Base-by-base conservation (phyloP, 2,329 filamentous ascomycete genomes). In the Xylariales sp. region DNA sequence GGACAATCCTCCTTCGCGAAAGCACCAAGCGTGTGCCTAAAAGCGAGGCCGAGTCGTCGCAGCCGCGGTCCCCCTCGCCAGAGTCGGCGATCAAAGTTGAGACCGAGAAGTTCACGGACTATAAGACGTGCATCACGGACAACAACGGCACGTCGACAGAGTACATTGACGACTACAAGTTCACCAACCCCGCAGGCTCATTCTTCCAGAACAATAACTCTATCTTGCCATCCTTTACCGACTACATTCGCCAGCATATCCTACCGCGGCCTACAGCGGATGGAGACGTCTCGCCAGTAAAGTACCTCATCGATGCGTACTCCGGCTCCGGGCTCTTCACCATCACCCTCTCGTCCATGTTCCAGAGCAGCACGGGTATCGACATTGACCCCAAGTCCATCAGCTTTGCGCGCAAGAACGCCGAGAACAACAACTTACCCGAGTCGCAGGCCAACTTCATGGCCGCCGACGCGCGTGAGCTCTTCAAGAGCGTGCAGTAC, bases 191-290 rank as follows among this genome's bases (percentile, higher is more conserved):
- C 3, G 93, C 93, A 10, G 90, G 90, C 42, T 81, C 88, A 37
- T 98, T 98, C 70, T 98, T 98, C 77, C 93, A 98, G 59, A 98
- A 98, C 74, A 98, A 98, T 76, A 97, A 97, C 71, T 94, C 89
- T 39, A 97, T 98, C 63, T 82, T 98, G 17, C 81, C 87, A 20
- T 66, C 70, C 13, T 95, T 97, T 64, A 95, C 89, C 12, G 74
- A 80, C 48, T 95, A 94, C 68, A 87, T 97, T 58, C 85, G 88
- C 45, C 73, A 85, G 25, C 78, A 85, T 61, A 85, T 91, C 54
- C 70, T 90, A 2, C 82, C 81, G 0, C 65, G 72, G 3, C 23
- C 51, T 33, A 36, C 54, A 20, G 40, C 29, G n/a, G 23, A 61
- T 61, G 30, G 45, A 47, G 32, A 45, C 51, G 17, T 13, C 14